Evolutionary conservation across 2,329 filamentous ascomycete species (phyloP), one percentile per base, ranked within the genome.

Genomic region (Coniochaeta ligniaria): DNA sequence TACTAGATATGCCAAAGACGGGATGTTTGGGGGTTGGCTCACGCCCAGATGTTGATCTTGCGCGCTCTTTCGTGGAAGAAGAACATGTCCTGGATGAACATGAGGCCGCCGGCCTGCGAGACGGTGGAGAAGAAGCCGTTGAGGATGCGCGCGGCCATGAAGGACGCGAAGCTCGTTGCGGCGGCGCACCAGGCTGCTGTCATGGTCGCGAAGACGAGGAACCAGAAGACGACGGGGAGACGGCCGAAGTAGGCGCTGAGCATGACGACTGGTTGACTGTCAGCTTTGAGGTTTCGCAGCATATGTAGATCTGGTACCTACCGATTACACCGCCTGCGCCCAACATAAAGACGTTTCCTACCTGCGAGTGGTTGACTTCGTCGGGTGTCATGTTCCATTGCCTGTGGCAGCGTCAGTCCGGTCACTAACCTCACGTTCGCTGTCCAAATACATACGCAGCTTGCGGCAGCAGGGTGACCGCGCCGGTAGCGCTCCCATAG

Each of bases 71-170:
- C 78, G 64, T 86, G 83, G 69, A 84, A 83, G 72, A 83, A 85
- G 73, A 83, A 86, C 61, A 84, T 75, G 68, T 86, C 83, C 59
- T 83, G 79, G 67, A 83, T 79, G 66, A 80, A 80, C 64, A 81
- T 79, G 58, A 84, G 72, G 11, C 78, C 79, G 17, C 75, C 74
- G 5, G 72, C 75, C 61, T 80, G 78, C 8, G 70, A 68, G 8
- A 76, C 75, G 5, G 78, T 80, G 36, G 74, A 74, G 67, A 81
- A 81, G 63, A 81, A 76, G 22, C 80, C 75, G 62, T 77, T 79
- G 36, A 80, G 69, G 54, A 80, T 78, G 33, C 78, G 76, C 3
- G 77, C 76, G 2, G 76, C 76, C 72, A 79, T 76, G 66, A 78
- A 80, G 1, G 77, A 79, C n/a, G 73, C 70, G 63, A 79, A 80